phyloP scores from a whole-genome alignment of 2,329 filamentous ascomycete genomes.

The Salinomyces thailandicus region DNA sequence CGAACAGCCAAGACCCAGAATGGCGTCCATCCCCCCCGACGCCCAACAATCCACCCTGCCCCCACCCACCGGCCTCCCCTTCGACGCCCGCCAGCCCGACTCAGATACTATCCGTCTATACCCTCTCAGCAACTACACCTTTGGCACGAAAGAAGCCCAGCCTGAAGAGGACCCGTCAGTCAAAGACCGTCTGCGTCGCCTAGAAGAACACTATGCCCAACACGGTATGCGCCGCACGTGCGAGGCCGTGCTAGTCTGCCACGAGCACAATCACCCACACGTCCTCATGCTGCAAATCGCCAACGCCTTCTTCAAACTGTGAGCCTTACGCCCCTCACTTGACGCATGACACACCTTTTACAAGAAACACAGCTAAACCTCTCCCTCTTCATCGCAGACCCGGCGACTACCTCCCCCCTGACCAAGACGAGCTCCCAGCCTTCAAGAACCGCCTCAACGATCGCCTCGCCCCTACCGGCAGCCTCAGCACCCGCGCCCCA shows the following conservation, averaged over 20 bases:
- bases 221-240: constrained; percentile 97
- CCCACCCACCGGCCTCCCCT: constrained; percentile 41
- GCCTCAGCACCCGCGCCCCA: constrained; percentile 63
- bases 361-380: neutral
- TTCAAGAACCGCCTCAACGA: constrained; percentile 92
- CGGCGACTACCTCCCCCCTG: constrained; percentile 81
- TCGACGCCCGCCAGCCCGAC: constrained; percentile 79
- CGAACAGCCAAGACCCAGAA: constrained; percentile 5
- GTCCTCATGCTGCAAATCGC: constrained; percentile 99
- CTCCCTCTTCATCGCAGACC: constrained; percentile 50
- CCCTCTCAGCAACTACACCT: constrained; percentile 95
- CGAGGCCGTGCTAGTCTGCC: constrained; percentile 93
- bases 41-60: constrained; percentile 17
- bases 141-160: constrained; percentile 95
- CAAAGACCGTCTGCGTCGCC: constrained; percentile 76
- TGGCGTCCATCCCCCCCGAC: constrained; percentile 21
- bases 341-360: neutral
- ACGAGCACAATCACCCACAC: constrained; percentile 98
- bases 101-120: constrained; percentile 54
- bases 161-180: constrained; percentile 97
- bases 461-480: constrained; percentile 72
- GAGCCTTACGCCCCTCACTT: constrained; percentile 18
- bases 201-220: constrained; percentile 88
- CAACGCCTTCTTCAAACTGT: constrained; percentile 97
- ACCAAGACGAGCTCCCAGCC: constrained; percentile 86